Evolutionary conservation across 2,329 filamentous ascomycete species (phyloP), one percentile per base, ranked within the genome.

Genomic region (Ophiostoma piceae): DNA sequence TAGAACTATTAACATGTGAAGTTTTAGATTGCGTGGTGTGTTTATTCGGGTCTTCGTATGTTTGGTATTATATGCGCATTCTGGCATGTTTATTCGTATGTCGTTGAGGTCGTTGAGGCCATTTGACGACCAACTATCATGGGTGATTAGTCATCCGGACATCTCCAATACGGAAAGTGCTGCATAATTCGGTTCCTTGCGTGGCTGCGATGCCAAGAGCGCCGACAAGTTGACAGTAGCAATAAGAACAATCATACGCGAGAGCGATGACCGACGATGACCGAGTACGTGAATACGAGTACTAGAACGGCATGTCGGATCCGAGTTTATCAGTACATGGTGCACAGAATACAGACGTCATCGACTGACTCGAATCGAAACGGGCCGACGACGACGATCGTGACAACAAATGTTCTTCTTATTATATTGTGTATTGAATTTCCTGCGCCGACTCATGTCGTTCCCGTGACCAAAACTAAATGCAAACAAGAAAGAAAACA

Each of bases 11-110:
- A 22, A 26, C 51, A 57, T 57, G 51, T 26, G 51, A 22, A 57
- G 22, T 26, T 12, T 12, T 57, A 26, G 51, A 26, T 57, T 57
- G n/a, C 22, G 22, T 57, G 51, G n/a, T 29, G 22, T 57, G 51
- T 29, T 26, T 57, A 26, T 57, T 57, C n/a, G 51, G 51, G 51
- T 26, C n/a, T 57, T 57, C 51, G 51, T 57, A 47, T 41, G 47
- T 51, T 51, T 22, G 47, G n/a, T 14, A 14, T 41, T 41, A 9
- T 14, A 41, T 26, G 22, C 16, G 22, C 43, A 47, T 47, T 16
- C 19, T 47, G 16, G 43, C 14, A 19, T 19, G 43, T n/a, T 47
- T 19, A 7, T 47, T 47, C 43, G 51, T 57, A 57, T 5, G 47
- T n/a, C 19, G n/a, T 57, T 35, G 35, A 35, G 8, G n/a, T 57